Evolutionary conservation across 441 rosid species (phyloP), one percentile per base, ranked within the genome.

Genomic region (Breynia disticha): DNA sequence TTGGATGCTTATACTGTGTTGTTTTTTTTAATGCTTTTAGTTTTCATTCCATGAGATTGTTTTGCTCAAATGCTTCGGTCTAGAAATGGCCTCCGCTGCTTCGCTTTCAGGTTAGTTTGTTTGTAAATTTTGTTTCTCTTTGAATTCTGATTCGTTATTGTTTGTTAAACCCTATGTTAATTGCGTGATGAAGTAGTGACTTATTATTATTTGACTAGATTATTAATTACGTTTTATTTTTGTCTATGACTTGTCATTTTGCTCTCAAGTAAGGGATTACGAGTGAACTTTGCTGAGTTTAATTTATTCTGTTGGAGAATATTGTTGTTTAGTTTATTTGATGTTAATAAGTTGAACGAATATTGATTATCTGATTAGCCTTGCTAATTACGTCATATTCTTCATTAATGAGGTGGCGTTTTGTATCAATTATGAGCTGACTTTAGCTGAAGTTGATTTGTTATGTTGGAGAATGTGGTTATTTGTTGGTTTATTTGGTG

Each of bases 31-130:
- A 56, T 72, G 76, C 78, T 59, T 69, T 51, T 24, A 10, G 5
- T 66, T 65, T 73, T 67, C 70, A 74, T 80, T 74, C 72, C 61
- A 68, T 74, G 72, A 65, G 71, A 68, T 69, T 79, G 68, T 49
- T 72, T 47, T 18, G 45, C 38, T 55, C 47, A 57, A 66, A 66
- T 66, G 70, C 70, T 66, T 47, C 57, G 14, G 65, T 67, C 35
- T 79, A 76, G 70, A 68, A 17, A 87, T 87, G 96, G 80, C 83
- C 59, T 83, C 78, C 70, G 81, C 81, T 70, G 79, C 81, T 78
- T 80, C 96, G 39, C 65, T 83, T 78, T 79, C 95, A 52, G 95
- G 96, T 90, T 17, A 56, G 72, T 53, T 24, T 17, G 46, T 37
- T 16, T 4, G 7, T 1, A 28, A 28, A 28, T 28, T 28, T 28